Evolutionary conservation across 345 rosid species (phyloP), one percentile per base, ranked within the genome.

Genomic region (Hypericum androsaemum): DNA sequence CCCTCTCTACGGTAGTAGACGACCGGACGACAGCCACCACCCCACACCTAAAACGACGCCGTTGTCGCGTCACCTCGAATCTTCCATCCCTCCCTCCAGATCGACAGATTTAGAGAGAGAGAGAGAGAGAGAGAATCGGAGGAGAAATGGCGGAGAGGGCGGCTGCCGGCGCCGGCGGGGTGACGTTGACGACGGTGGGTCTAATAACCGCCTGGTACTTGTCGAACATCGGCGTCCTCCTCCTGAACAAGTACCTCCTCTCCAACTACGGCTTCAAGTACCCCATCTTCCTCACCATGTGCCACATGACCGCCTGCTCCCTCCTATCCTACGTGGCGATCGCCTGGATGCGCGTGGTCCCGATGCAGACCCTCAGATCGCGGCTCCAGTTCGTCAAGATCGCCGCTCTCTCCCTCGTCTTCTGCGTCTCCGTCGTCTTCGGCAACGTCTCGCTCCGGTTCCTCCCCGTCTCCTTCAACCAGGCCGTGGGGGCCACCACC

Each of bases 231-330:
- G 97, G 99, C 14, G 99, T 94, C 0, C 61, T 94, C 69, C 59
- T 94, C 48, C 74, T 94, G 32, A 94, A 94, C 84, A 94, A 94
- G 78, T 94, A 88, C 67, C 67, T 88, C 58, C 73, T 94, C 3
- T 83, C 92, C 77, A 88, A 88, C 64, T 94, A 88, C 22, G 99
- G 97, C 4, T 94, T 94, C 86, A 94, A 79, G 78, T 94, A 88
- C 65, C 99, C 99, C 60, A 94, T 94, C 76, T 94, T 94, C 66
- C 75, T 94, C 57, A 88, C 99, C 60, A 88, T 94, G 97, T 94
- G 99, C 56, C 99, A 94, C 79, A 94, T 94, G 99, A 94, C 95
- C 8, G 97, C 99, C 41, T 94, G 99, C 54, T 83, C 95, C 41
- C 61, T 94, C 70, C 70, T 94, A 37, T 86, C 95, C 74, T 94